These are phyloP conservation scores for Leccinum incarnatum DNA, from an alignment of 768 basidiomycete genomes.

Conservation along the genomic window DNA sequence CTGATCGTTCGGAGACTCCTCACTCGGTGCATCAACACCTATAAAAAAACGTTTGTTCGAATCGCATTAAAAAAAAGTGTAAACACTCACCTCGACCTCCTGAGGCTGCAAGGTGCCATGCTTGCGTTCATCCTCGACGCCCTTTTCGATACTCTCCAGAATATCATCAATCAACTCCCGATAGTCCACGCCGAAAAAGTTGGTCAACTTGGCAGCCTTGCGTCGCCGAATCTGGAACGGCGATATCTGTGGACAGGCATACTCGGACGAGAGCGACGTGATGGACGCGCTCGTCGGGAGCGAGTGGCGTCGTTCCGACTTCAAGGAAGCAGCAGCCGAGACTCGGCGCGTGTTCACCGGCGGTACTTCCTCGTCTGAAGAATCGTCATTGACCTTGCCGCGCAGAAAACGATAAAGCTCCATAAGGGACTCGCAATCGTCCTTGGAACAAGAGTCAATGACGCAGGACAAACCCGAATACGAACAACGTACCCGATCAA, in stretches of 20 bases:
- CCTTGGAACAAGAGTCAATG: constrained; percentile 40
- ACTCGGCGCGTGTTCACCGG: constrained; percentile 22
- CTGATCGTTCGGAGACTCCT: constrained; percentile 27
- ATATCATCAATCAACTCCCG: constrained; percentile 73
- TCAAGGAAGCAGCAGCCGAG: constrained; percentile 40
- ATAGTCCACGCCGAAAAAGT: constrained; percentile 88
- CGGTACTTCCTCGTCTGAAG: constrained; percentile 20
- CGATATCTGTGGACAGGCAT: constrained; percentile 36
- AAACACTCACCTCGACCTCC: constrained; percentile 63
- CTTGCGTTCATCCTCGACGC: constrained; percentile 63
- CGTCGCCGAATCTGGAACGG: constrained; percentile 69
- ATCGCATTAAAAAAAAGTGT: background rate
- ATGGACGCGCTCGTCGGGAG: constrained; percentile 64
- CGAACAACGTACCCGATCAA: constrained; percentile 62
- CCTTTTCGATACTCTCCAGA: constrained; percentile 78
- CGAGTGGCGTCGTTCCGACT: constrained; percentile 66
- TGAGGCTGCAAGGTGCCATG: constrained; percentile 62
- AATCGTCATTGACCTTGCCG: constrained; percentile 21
- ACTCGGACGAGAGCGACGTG: constrained; percentile 56
- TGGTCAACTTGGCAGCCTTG: constrained; percentile 77
- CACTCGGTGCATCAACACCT: constrained; percentile 49
- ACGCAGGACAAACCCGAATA: constrained; percentile 1
- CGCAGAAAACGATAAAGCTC: constrained; percentile 72
- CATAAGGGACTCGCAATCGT: constrained; percentile 70
- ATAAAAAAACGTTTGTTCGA: background rate